These are phyloP conservation scores for Curvularia eragrostidis DNA, from an alignment of 2,329 filamentous ascomycete genomes.

Conservation along the genomic window DNA sequence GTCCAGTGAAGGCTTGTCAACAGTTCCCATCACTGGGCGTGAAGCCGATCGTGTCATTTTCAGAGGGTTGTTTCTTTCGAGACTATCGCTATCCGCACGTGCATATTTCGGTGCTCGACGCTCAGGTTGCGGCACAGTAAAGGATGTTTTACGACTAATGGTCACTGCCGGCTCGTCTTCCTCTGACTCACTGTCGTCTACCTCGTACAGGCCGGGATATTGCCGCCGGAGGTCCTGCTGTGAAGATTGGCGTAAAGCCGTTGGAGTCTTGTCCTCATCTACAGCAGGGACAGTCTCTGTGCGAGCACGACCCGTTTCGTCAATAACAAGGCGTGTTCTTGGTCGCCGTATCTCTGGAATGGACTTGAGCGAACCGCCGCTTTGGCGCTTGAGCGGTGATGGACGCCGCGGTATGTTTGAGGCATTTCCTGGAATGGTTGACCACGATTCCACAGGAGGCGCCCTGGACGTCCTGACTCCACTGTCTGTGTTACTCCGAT, in stretches of 20 bases:
- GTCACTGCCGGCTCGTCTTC: slow-evolving; percentile 41
- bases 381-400: slow-evolving; percentile 57
- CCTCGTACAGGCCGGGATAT: slow-evolving; percentile 55
- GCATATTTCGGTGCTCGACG: slow-evolving; percentile 48
- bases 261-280: slow-evolving; percentile 44
- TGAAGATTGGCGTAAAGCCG: slow-evolving; percentile 29
- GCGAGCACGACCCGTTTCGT: slow-evolving; percentile 56
- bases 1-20: slow-evolving; percentile 45
- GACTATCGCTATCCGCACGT: slow-evolving; percentile 38
- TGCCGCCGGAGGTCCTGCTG: slow-evolving; percentile 43
- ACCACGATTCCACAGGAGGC: slow-evolving; percentile 39
- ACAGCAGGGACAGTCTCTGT: slow-evolving; percentile 53
- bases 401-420: slow-evolving; percentile 52
- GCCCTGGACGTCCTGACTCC: slow-evolving; percentile 44
- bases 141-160: slow-evolving; percentile 47
- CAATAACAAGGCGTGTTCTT: slow-evolving; percentile 55
- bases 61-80: slow-evolving; percentile 40
- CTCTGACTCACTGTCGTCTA: slow-evolving; percentile 50
- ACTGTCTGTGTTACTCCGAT: slow-evolving; percentile 57
- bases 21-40: slow-evolving; percentile 37
- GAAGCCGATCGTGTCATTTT: slow-evolving; percentile 45
- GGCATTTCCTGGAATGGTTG: slow-evolving; percentile 29
- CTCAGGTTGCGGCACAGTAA: slow-evolving; percentile 41
- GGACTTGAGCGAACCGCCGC: slow-evolving; percentile 50
- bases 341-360: slow-evolving; percentile 55